Percentiles rank a stretch among this genome's conserved stretches.
Conservation (phyloP, 2,329 filamentous ascomycete species). For the Epichloe scottii region DNA sequence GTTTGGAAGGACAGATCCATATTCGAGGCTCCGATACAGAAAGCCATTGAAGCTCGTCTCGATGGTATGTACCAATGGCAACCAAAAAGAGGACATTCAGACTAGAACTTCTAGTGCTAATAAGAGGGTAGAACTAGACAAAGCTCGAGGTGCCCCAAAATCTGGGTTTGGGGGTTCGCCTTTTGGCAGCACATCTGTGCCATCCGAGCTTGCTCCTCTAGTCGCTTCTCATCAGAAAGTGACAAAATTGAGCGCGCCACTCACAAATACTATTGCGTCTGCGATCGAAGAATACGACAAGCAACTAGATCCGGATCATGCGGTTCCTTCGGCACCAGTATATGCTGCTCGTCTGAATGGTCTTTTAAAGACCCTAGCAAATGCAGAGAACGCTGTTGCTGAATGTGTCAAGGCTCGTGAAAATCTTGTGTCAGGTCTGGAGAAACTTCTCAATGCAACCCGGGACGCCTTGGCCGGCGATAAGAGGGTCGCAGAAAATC, state of each 20-base stretch:
- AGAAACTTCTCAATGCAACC: constrained; percentile 69
- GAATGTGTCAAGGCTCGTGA: constrained; percentile 80
- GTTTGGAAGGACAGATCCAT: constrained; percentile 85
- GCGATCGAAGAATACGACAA: constrained; percentile 79
- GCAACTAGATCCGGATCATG: constrained; percentile 56
- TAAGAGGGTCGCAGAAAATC: constrained; percentile 48
- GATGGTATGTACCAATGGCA: constrained; percentile 44
- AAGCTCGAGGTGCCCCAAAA: constrained; percentile 40
- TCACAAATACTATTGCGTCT: constrained; percentile 52
- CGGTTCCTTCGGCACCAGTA: constrained; percentile 70
- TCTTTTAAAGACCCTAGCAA: constrained; percentile 78
- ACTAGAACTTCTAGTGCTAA: not conserved
- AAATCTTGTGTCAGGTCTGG: constrained; percentile 64
- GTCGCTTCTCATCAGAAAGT: constrained; percentile 61
- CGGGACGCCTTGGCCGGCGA: constrained; percentile 58
- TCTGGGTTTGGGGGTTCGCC: constrained; percentile 43
- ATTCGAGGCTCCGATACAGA: constrained; percentile 70
- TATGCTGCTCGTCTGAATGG: constrained; percentile 82
- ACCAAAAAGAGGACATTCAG: no score
- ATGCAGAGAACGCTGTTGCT: constrained; percentile 76
- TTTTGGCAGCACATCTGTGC: constrained; percentile 48
- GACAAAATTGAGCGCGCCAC: constrained; percentile 57
- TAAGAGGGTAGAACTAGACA: constrained; percentile 46
- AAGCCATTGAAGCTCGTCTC: constrained; percentile 66
- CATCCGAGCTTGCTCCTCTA: constrained; percentile 66